These are phyloP conservation scores for Cucurbita moschata DNA, from an alignment of 306 rosid genomes.

Conservation along the genomic window DNA sequence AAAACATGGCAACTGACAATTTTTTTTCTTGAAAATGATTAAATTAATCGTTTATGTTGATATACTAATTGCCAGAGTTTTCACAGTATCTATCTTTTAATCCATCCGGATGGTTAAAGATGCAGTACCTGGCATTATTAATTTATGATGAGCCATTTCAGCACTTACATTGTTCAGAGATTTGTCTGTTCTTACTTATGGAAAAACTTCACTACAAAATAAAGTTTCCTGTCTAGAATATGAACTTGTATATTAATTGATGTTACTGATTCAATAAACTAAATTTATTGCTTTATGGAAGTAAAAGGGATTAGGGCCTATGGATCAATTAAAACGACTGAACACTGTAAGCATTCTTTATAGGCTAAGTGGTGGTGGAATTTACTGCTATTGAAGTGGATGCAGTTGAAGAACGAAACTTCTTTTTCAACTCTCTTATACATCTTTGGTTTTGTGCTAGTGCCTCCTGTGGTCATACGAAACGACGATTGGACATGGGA, in stretches of 20 bases:
- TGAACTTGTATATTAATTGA: background rate
- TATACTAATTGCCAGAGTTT: background rate
- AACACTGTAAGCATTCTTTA: background rate
- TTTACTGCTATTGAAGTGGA: background rate
- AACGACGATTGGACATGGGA: slow-evolving; percentile 84
- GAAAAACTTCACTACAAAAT: background rate
- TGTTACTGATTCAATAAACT: background rate
- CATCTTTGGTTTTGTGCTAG: slow-evolving; percentile 30
- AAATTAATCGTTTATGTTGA: background rate
- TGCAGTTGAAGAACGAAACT: background rate
- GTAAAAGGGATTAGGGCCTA: background rate
- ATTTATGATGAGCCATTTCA: background rate
- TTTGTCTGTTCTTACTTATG: background rate
- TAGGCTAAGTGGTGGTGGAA: background rate
- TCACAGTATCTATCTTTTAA: background rate
- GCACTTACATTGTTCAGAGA: background rate
- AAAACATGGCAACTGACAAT: background rate
- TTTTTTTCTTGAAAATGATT: background rate
- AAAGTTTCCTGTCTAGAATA: background rate
- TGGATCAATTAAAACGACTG: background rate
- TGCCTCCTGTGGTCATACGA: slow-evolving; percentile 80
- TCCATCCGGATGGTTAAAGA: background rate
- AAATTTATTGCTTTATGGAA: background rate
- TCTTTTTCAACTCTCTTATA: background rate
- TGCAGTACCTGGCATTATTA: background rate